phyloP scores from a whole-genome alignment of 2,329 filamentous ascomycete genomes.

The Trichoderma oligosporum region DNA sequence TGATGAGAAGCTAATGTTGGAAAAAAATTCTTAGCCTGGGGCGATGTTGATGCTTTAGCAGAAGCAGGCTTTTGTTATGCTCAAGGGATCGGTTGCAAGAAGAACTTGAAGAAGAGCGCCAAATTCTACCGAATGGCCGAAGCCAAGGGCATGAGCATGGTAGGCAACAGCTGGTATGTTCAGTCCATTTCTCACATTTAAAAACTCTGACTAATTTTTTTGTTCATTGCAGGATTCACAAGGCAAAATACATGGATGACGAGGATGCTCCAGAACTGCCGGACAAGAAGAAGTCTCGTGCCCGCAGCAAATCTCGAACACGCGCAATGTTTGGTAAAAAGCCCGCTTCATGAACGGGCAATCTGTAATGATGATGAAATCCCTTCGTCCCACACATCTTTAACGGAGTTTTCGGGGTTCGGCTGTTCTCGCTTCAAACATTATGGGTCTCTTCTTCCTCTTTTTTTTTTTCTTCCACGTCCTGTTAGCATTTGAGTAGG shows the following conservation, averaged over 20 bases:
- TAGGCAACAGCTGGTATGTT: conserved; percentile 93
- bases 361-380: conserved; percentile 31
- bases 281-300: conserved; percentile 54
- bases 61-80: conserved; percentile 97
- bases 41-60: conserved; percentile 87
- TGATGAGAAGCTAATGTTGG: too few relatives aligned
- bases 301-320: conserved; percentile 70
- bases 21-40: too few relatives aligned
- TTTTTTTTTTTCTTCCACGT: neutral
- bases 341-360: conserved; percentile 21
- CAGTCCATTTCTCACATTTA: neutral
- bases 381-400: conserved; percentile 31
- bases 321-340: conserved; percentile 65
- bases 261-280: conserved; percentile 46
- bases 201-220: neutral
- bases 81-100: conserved; percentile 89
- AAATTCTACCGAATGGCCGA: conserved; percentile 88
- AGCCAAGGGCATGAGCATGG: conserved; percentile 92
- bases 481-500: conserved; percentile 22
- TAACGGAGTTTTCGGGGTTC: conserved; percentile 31
- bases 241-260: conserved; percentile 77
- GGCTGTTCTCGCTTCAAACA: conserved; percentile 25
- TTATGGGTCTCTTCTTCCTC: conserved; percentile 4
- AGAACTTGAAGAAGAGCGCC: conserved; percentile 91
- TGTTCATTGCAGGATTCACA: conserved; percentile 74